These are phyloP conservation scores for Intubia oerlemansii DNA, from an alignment of 2,329 filamentous ascomycete species.

Conservation along the genomic window DNA sequence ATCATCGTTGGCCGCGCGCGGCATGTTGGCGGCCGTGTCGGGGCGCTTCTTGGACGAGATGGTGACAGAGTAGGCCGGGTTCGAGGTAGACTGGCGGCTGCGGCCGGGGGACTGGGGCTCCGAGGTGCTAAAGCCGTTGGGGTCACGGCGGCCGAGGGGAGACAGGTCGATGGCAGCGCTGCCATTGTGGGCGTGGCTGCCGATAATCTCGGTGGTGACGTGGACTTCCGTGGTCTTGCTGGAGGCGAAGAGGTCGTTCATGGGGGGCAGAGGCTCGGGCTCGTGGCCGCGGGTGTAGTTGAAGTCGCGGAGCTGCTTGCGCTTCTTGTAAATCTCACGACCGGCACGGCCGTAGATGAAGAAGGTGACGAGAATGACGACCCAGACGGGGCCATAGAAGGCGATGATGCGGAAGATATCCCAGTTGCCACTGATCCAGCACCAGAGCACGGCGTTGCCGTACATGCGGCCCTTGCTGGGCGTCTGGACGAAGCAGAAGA, in stretches of 20 bases:
- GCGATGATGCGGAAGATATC: constrained; percentile 50
- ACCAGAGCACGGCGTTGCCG: constrained; percentile 61
- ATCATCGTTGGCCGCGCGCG: too few species aligned
- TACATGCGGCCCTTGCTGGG: constrained; percentile 34
- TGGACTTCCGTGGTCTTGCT: constrained; percentile 46
- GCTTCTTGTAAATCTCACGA: constrained; percentile 43
- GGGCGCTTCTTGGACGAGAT: constrained; percentile 20
- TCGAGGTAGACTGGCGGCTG: constrained; percentile 1
- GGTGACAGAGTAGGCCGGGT: constrained; percentile 24
- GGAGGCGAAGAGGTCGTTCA: constrained; percentile 24
- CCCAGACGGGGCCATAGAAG: constrained; percentile 56
- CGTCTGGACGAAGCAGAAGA: constrained; percentile 42
- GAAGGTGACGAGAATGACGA: constrained; percentile 37
- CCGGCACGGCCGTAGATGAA: constrained; percentile 47
- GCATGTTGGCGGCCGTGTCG: constrained; percentile 6
- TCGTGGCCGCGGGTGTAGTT: constrained; percentile 28
- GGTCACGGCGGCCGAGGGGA: constrained; percentile 8
- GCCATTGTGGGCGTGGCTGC: neutral
- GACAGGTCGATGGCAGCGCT: constrained; percentile 14
- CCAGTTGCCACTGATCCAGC: constrained; percentile 49
- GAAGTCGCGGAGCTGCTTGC: constrained; percentile 37
- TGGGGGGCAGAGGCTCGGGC: constrained; percentile 16
- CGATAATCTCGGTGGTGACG: constrained; percentile 30
- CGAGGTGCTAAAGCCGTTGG: neutral
- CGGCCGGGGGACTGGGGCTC: neutral